phyloP scores from a whole-genome alignment of 2,329 filamentous ascomycete species.

The Diaporthe aspalathi region DNA sequence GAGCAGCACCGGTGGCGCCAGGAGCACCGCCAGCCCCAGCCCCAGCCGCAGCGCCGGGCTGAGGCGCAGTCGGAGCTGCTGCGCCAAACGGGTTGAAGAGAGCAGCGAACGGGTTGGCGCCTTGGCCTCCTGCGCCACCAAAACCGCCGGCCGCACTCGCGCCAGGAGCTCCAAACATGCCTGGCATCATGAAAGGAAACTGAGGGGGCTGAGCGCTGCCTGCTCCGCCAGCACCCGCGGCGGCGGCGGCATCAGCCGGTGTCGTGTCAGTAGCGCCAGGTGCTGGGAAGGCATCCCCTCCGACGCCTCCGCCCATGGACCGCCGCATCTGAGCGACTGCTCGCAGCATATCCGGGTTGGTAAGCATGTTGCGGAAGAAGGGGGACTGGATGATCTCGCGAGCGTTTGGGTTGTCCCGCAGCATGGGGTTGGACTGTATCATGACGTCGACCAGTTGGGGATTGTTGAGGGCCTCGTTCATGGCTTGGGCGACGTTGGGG shows the following conservation, averaged over 20 bases:
- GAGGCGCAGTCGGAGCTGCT: slow-evolving; percentile 45
- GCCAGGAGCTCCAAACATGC: slow-evolving; percentile 45
- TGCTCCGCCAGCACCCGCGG: slow-evolving; percentile 44
- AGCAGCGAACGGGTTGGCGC: slow-evolving; percentile 52
- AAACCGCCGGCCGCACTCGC: slow-evolving; percentile 35
- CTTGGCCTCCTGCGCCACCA: slow-evolving; percentile 42
- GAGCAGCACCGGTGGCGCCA: slow-evolving; percentile 26
- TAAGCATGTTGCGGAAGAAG: slow-evolving; percentile 91
- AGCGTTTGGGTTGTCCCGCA: slow-evolving; percentile 78
- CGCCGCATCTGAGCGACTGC: slow-evolving; percentile 86
- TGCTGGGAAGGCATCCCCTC: slow-evolving; percentile 78
- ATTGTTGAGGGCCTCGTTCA: slow-evolving; percentile 79
- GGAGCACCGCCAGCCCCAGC: no score
- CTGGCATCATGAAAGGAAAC: slow-evolving; percentile 47
- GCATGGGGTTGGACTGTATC: slow-evolving; percentile 89
- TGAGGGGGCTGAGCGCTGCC: slow-evolving; percentile 48
- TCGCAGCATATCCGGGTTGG: slow-evolving; percentile 85
- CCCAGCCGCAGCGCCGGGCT: slow-evolving; percentile 42
- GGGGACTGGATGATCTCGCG: slow-evolving; percentile 90
- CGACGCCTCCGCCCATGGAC: slow-evolving; percentile 67
- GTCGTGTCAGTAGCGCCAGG: slow-evolving; percentile 93
- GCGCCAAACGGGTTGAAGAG: slow-evolving; percentile 57
- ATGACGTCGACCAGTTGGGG: slow-evolving; percentile 95
- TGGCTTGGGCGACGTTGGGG: slow-evolving; percentile 39
- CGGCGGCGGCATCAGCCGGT: slow-evolving; percentile 58